These are phyloP conservation scores for Fusarium bulbicola DNA, from an alignment of 2,329 filamentous ascomycete genomes.

Conservation along the genomic window DNA sequence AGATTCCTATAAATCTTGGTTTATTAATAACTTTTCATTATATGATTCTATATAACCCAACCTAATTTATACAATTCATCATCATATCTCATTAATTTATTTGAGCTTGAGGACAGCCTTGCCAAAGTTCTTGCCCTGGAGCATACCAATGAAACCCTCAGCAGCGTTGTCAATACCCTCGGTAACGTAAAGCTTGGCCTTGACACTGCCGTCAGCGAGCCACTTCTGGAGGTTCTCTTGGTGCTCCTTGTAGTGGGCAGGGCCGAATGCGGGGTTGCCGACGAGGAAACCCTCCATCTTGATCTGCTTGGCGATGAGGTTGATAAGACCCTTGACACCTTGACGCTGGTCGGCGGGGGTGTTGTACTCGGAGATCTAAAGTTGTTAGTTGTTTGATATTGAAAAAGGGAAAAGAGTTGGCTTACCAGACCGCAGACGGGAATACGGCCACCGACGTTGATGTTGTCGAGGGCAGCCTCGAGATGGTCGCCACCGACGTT, in stretches of 20 bases:
- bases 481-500: constrained; percentile 64
- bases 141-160: constrained; percentile 78
- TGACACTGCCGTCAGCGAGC: constrained; percentile 79
- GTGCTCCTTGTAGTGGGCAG: constrained; percentile 74
- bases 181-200: constrained; percentile 73
- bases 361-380: constrained; percentile 73
- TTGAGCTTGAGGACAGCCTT: constrained; percentile 80
- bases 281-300: constrained; percentile 83
- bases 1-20: fast-evolving
- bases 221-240: constrained; percentile 79
- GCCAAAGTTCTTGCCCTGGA: constrained; percentile 83
- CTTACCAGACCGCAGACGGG: constrained; percentile 69
- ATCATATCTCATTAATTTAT: constrained; percentile 16
- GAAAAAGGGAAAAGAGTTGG: background rate
- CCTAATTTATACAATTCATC: constrained; percentile 11
- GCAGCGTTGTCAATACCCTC: constrained; percentile 82
- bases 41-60: background rate
- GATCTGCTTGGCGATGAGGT: constrained; percentile 74
- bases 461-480: constrained; percentile 54
- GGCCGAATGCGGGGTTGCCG: constrained; percentile 69
- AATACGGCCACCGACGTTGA: constrained; percentile 73
- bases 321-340: constrained; percentile 72
- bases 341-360: constrained; percentile 61
- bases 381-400: background rate
- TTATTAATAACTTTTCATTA: constrained; percentile 2